Conservation (phyloP, 345 rosid genomes). For the Aegle marmelos region DNA sequence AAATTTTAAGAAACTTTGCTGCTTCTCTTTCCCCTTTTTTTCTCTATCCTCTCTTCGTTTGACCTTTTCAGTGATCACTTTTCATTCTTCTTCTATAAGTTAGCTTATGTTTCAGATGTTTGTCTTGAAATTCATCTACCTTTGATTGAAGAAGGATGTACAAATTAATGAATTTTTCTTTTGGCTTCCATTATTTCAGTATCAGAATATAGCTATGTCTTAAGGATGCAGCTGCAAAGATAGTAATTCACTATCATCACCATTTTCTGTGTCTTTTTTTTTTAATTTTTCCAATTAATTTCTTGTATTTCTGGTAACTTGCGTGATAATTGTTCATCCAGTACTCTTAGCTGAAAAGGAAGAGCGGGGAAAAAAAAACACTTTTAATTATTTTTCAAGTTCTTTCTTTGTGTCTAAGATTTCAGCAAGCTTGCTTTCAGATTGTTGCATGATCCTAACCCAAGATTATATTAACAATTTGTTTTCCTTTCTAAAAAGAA, state of each 20-base stretch:
- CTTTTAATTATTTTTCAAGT: background rate
- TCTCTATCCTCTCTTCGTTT: slow-evolving; percentile 19
- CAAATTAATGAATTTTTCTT: slow-evolving; percentile 33
- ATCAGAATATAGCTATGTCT: background rate
- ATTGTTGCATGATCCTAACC: slow-evolving; percentile 14
- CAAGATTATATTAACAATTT: background rate
- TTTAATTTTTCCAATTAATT: background rate
- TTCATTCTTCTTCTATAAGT: slow-evolving; percentile 26
- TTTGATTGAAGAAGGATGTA: slow-evolving; percentile 47
- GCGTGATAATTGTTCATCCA: slow-evolving; percentile 20
- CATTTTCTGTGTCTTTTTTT: too few species aligned
- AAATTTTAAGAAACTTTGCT: background rate
- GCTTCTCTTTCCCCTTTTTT: background rate
- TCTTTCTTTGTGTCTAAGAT: background rate
- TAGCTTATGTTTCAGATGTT: slow-evolving; percentile 27
- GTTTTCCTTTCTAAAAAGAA: background rate
- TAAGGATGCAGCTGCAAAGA: slow-evolving; percentile 24
- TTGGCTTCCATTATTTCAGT: background rate
- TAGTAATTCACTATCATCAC: slow-evolving; percentile 1
- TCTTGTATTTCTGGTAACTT: slow-evolving; percentile 23
- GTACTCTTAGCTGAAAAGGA: slow-evolving; percentile 1
- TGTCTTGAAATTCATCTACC: slow-evolving; percentile 27
- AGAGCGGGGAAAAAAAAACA: background rate
- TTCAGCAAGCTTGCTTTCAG: background rate
- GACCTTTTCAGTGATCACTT: slow-evolving; percentile 9